These are phyloP conservation scores for Durotheca rogersii DNA, from an alignment of 495 filamentous ascomycete genomes.

Conservation along the genomic window DNA sequence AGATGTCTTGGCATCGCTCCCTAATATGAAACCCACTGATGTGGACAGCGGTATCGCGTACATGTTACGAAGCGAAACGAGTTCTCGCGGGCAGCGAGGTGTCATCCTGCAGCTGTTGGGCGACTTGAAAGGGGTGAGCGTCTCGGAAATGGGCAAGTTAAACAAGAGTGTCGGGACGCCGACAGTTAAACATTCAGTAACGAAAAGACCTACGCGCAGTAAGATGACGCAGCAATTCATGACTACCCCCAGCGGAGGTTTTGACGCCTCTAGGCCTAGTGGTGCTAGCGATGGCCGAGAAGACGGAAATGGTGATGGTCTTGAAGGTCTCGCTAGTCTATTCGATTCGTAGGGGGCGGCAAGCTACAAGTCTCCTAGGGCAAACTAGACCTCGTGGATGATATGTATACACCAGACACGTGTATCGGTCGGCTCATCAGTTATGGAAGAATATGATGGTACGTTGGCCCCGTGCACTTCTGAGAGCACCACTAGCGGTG, in stretches of 20 bases:
- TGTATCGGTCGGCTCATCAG: too few species aligned
- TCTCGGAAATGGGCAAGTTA: conserved; percentile 90
- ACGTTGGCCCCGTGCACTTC: too few species aligned
- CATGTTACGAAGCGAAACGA: conserved; percentile 49
- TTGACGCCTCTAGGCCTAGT: background rate
- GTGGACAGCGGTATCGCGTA: conserved; percentile 62
- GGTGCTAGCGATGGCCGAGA: conserved; percentile 8
- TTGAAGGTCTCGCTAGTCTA: conserved; percentile 36
- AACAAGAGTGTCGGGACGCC: conserved; percentile 41
- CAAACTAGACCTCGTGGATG: too few species aligned
- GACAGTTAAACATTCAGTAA: conserved; percentile 5
- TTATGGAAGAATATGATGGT: too few species aligned
- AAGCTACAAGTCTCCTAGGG: too few species aligned
- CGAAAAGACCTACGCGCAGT: conserved; percentile 44
- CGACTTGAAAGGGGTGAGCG: conserved; percentile 80
- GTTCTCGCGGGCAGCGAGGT: conserved; percentile 73
- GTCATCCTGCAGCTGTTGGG: conserved; percentile 85
- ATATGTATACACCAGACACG: too few species aligned
- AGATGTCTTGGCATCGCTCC: conserved; percentile 53
- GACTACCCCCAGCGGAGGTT: conserved; percentile 34
- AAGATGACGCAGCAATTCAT: conserved; percentile 62
- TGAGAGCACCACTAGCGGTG: too few species aligned
- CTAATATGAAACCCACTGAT: conserved; percentile 55
- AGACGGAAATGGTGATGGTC: conserved; percentile 21
- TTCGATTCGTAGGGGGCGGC: conserved; percentile 33